Conservation (phyloP, 805 yeast genomes). For the Ogataea zsoltii region DNA sequence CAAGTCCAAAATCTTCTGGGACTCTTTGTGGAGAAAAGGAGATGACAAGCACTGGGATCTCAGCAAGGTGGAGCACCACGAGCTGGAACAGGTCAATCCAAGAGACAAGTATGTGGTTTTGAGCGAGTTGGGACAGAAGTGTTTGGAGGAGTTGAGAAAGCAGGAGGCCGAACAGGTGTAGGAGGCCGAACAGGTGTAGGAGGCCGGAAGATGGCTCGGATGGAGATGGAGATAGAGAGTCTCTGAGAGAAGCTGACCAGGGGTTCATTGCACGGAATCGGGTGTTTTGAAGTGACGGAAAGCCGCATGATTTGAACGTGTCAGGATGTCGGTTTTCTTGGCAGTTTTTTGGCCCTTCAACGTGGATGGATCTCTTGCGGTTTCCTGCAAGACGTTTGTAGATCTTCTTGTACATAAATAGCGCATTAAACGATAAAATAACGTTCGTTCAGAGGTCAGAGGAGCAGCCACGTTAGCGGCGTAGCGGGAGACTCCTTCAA, state of each 20-base stretch:
- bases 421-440: not conserved
- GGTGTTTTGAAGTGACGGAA: too few relatives aligned
- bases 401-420: not conserved
- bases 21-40: constrained; percentile 84
- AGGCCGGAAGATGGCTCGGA: too few relatives aligned
- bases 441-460: not conserved
- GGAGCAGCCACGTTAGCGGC: too few relatives aligned
- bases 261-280: too few relatives aligned
- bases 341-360: too few relatives aligned
- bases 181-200: constrained; percentile 1
- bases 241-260: too few relatives aligned
- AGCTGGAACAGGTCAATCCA: constrained; percentile 54
- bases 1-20: constrained; percentile 69
- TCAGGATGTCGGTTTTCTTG: too few relatives aligned
- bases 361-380: too few relatives aligned
- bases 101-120: constrained; percentile 69
- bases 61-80: constrained; percentile 59
- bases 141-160: constrained; percentile 23
- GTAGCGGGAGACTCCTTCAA: not conserved
- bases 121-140: constrained; percentile 51
- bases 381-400: too few relatives aligned
- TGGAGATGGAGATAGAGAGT: too few relatives aligned
- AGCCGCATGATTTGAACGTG: too few relatives aligned
- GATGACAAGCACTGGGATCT: constrained; percentile 70
- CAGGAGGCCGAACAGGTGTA: constrained; percentile 2